Evolutionary conservation across 768 basidiomycete genomes (phyloP).

Genomic region (Xerocomus spinulosus): DNA sequence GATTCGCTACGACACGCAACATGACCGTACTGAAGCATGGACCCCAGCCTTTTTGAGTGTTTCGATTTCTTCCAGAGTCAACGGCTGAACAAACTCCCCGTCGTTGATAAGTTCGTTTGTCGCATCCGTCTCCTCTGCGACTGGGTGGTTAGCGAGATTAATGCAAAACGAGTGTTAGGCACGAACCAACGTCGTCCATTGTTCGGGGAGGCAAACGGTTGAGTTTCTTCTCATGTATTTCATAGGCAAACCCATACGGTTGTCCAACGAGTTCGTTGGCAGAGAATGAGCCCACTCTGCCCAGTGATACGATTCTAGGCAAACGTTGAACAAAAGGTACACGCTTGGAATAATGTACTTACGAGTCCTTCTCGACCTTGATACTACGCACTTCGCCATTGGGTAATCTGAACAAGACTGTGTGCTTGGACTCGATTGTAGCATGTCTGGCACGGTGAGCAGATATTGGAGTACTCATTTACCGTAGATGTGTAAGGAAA

Average conservation of each 20-base stretch:
- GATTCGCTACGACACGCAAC: conserved; percentile 1
- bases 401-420: conserved; percentile 75
- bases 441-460: conserved; percentile 11
- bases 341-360: too few species aligned
- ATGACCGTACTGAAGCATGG: conserved; percentile 59
- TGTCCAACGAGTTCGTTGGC: conserved; percentile 74
- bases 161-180: conserved; percentile 1
- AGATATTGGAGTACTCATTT: conserved; percentile 14
- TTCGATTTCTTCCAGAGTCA: conserved; percentile 82
- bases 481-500: neutral
- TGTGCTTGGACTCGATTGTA: conserved; percentile 62
- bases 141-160: conserved; percentile 1
- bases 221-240: conserved; percentile 72
- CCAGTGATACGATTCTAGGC: conserved; percentile 58
- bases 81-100: conserved; percentile 74
- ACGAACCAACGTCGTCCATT: conserved; percentile 74
- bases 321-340: neutral
- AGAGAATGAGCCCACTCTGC: conserved; percentile 82
- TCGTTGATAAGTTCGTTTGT: conserved; percentile 97
- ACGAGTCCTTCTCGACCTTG: conserved; percentile 72
- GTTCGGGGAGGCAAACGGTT: conserved; percentile 55
- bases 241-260: conserved; percentile 85
- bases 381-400: conserved; percentile 74
- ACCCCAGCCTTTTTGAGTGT: conserved; percentile 76
- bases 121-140: conserved; percentile 88